Percentiles rank a stretch among this genome's conserved stretches.
Evolutionary conservation across 192 early-diverging fungal species (phyloP).

Genomic region (Glomus cerebriforme): DNA sequence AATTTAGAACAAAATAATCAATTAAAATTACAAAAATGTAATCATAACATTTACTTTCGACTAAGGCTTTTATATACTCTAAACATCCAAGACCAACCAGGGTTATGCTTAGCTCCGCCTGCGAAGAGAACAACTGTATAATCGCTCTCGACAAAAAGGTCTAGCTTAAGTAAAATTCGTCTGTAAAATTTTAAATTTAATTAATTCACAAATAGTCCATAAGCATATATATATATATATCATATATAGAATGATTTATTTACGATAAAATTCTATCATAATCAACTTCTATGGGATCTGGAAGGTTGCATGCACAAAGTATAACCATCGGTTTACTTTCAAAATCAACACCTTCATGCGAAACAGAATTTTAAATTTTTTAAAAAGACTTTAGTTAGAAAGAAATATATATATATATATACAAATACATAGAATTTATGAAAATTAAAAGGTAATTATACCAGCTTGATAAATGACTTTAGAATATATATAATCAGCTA

Average conservation of each 20-base stretch:
- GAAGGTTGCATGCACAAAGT: conserved; percentile 82
- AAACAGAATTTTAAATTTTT: too few species aligned
- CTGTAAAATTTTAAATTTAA: conserved; percentile 18
- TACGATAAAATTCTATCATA: conserved; percentile 86
- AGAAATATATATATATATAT: too few species aligned
- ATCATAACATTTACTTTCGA: conserved; percentile 61
- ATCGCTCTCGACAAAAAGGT: conserved; percentile 87
- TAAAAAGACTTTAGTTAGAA: too few species aligned
- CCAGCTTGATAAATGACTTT: conserved; percentile 36
- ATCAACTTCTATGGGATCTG: conserved; percentile 78
- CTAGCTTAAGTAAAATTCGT: conserved; percentile 60
- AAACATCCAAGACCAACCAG: conserved; percentile 82
- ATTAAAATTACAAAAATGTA: background rate
- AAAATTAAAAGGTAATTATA: background rate
- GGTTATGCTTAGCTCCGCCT: conserved; percentile 73
- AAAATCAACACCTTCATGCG: conserved; percentile 73
- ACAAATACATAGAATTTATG: too few species aligned
- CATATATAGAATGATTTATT: conserved; percentile 32
- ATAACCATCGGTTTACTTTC: conserved; percentile 82
- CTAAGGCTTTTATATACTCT: conserved; percentile 81
- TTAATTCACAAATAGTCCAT: background rate
- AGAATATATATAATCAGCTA: conserved; percentile 30
- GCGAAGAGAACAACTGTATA: conserved; percentile 90
- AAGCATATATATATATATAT: conserved; percentile 36
- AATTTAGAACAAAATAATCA: conserved; percentile 15